Percentiles rank a stretch among this genome's conserved stretches.
Conservation (phyloP, 164 flowering plant species). For the Vitis rotundifolia region DNA sequence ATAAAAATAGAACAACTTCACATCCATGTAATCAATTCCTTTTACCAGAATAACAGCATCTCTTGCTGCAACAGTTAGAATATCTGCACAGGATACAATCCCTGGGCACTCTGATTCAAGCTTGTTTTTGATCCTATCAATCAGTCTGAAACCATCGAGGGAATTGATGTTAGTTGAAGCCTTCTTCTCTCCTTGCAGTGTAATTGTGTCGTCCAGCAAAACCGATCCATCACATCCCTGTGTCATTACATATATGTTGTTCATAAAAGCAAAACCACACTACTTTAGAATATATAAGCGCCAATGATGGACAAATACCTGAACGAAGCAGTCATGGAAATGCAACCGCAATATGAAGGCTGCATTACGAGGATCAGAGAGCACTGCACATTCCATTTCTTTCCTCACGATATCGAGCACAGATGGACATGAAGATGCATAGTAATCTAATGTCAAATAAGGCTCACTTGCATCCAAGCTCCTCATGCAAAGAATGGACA, state of each 20-base stretch:
- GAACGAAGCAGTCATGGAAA: constrained; percentile 95
- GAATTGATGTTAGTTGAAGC: constrained; percentile 61
- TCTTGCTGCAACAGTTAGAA: constrained; percentile 91
- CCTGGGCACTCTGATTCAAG: constrained; percentile 94
- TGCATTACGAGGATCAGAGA: constrained; percentile 75
- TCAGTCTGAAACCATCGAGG: constrained; percentile 59
- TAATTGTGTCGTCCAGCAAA: constrained; percentile 77
- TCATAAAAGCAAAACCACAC: background rate
- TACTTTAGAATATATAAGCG: background rate
- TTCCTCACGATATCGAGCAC: constrained; percentile 52
- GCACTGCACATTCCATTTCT: constrained; percentile 84
- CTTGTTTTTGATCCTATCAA: constrained; percentile 78
- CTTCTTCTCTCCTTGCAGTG: constrained; percentile 74
- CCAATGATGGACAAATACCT: constrained; percentile 38
- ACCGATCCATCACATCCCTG: constrained; percentile 98
- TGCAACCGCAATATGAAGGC: constrained; percentile 75
- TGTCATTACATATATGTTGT: background rate
- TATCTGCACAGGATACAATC: constrained; percentile 87
- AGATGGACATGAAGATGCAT: constrained; percentile 62
- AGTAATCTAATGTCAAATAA: constrained; percentile 70
- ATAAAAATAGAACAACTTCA: background rate
- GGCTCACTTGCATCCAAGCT: constrained; percentile 43
- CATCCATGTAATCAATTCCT: background rate
- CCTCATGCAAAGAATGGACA: constrained; percentile 17
- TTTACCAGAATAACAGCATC: constrained; percentile 90